phyloP scores from a whole-genome alignment of 305 asterid genomes.

The Rubia balearica region DNA sequence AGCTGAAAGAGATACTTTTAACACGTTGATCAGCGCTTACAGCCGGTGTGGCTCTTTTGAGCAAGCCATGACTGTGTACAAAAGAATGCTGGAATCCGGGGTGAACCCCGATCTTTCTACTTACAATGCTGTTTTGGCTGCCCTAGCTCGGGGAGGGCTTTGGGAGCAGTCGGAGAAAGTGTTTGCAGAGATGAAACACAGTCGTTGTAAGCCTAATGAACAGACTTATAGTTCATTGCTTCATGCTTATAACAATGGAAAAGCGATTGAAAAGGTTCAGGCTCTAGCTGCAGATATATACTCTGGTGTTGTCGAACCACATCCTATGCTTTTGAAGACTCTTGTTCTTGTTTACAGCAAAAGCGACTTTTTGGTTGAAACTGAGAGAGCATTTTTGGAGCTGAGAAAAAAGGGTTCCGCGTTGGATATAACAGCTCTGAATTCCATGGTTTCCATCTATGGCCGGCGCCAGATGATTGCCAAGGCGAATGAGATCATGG shows the following conservation, averaged over 20 bases:
- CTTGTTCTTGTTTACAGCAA: slow-evolving; percentile 88
- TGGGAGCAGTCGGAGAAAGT: slow-evolving; percentile 91
- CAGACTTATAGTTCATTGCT: slow-evolving; percentile 75
- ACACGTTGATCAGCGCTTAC: slow-evolving; percentile 82
- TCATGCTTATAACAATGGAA: slow-evolving; percentile 85
- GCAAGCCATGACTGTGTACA: slow-evolving; percentile 76
- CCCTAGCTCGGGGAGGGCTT: slow-evolving; percentile 76
- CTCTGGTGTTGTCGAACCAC: slow-evolving; percentile 48
- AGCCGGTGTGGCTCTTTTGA: slow-evolving; percentile 84
- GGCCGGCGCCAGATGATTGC: slow-evolving; percentile 71
- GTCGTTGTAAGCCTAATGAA: slow-evolving; percentile 75
- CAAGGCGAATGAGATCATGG: slow-evolving; percentile 55
- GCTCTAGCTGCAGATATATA: slow-evolving; percentile 58
- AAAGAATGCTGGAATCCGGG: slow-evolving; percentile 74
- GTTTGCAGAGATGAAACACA: slow-evolving; percentile 63
- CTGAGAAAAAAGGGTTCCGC: slow-evolving; percentile 49
- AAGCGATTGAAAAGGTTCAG: slow-evolving; percentile 53
- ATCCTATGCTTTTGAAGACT: slow-evolving; percentile 57
- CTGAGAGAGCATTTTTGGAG: slow-evolving; percentile 66
- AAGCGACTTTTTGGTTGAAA: slow-evolving; percentile 53
- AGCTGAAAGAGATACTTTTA: slow-evolving; percentile 90
- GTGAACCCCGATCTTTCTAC: slow-evolving; percentile 81
- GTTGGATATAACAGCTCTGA: slow-evolving; percentile 57
- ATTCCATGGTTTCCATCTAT: slow-evolving; percentile 81
- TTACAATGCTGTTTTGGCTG: slow-evolving; percentile 81